These are phyloP conservation scores for Fusarium gaditjirri DNA, from an alignment of 2,329 filamentous ascomycete species.

Conservation along the genomic window DNA sequence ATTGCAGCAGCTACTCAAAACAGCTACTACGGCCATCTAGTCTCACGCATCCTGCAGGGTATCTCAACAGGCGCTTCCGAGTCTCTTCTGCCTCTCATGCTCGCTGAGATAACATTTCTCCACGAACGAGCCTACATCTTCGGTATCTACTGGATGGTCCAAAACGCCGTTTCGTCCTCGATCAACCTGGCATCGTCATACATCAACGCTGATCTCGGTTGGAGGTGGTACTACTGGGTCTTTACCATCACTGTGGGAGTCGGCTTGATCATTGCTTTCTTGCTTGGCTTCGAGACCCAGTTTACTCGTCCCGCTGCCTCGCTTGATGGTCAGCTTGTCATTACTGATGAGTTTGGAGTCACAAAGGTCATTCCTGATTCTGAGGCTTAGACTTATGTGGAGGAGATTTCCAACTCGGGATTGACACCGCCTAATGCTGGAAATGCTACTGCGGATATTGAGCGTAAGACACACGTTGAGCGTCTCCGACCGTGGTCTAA, in stretches of 20 bases:
- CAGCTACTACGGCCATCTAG: constrained; percentile 3
- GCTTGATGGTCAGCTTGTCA: constrained; percentile 13
- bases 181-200: constrained; percentile 12
- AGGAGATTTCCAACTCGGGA: neutral
- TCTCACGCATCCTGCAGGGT: constrained; percentile 1
- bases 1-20: constrained; percentile 1
- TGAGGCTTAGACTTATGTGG: constrained; percentile 9
- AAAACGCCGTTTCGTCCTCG: neutral
- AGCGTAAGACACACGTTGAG: constrained; percentile 1
- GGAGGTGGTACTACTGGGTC: constrained; percentile 21
- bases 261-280: neutral
- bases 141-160: constrained; percentile 15
- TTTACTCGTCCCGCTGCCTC: constrained; percentile 15
- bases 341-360: constrained; percentile 13
- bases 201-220: constrained; percentile 12
- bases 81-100: constrained; percentile 11
- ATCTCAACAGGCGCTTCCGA: constrained; percentile 8
- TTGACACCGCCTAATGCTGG: neutral
- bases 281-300: constrained; percentile 10
- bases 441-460: neutral
- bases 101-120: constrained; percentile 10
- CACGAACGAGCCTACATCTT: constrained; percentile 15
- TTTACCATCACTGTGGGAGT: constrained; percentile 13
- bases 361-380: constrained; percentile 14
- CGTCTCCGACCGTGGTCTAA: constrained; percentile 16